Evolutionary conservation across 805 yeast genomes (phyloP).

Genomic region (Barnettozyma sucrosica): DNA sequence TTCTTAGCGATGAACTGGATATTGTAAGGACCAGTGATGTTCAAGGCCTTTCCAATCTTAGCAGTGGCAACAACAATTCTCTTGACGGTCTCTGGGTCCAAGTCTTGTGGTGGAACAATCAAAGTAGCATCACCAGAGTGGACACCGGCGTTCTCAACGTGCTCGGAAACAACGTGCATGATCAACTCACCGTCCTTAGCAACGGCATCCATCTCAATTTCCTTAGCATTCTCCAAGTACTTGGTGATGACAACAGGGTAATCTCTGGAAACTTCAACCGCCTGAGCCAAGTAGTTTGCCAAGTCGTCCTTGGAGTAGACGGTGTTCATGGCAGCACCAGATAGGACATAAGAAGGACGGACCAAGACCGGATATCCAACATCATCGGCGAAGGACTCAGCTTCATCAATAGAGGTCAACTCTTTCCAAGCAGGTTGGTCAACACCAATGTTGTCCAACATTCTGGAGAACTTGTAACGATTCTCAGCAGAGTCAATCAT

Average conservation of each 20-base stretch:
- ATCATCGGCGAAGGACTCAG: constrained; percentile 84
- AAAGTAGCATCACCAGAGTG: constrained; percentile 99
- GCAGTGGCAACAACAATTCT: constrained; percentile 95
- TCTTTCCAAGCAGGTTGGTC: constrained; percentile 99
- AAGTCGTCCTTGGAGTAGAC: constrained; percentile 87
- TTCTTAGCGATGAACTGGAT: constrained; percentile 96
- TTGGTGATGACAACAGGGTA: constrained; percentile 97
- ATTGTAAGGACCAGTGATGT: constrained; percentile 96
- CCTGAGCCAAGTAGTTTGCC: constrained; percentile 82
- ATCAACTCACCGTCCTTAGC: constrained; percentile 91
- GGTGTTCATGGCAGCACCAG: constrained; percentile 99
- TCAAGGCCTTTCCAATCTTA: constrained; percentile 89
- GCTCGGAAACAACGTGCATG: constrained; percentile 97
- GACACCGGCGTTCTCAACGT: constrained; percentile 98
- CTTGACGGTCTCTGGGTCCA: constrained; percentile 83
- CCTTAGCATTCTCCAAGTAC: constrained; percentile 94
- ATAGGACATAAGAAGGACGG: constrained; percentile 93
- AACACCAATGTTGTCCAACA: constrained; percentile 93
- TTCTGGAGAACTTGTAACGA: constrained; percentile 94
- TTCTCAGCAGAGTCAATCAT: constrained; percentile 98
- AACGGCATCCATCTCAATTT: constrained; percentile 98
- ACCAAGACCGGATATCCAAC: constrained; percentile 94
- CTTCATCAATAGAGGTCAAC: constrained; percentile 86
- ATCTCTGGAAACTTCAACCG: constrained; percentile 95
- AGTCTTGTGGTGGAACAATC: constrained; percentile 94